phyloP scores from a whole-genome alignment of 2,329 filamentous ascomycete species.

The Dothistroma septosporum region DNA sequence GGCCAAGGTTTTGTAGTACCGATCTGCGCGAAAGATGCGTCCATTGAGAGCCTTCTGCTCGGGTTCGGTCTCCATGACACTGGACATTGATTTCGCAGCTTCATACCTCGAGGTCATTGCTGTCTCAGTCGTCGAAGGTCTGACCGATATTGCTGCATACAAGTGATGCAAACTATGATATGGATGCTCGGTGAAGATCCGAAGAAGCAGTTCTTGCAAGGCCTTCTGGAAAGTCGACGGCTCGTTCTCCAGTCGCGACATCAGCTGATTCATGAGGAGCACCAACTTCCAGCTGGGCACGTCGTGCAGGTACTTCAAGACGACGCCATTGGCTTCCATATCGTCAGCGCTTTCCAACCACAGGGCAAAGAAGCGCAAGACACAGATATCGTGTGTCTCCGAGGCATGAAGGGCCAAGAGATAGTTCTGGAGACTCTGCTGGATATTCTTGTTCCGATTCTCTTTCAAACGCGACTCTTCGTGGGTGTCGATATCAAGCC shows the following conservation, averaged over 20 bases:
- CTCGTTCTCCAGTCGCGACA: constrained; percentile 78
- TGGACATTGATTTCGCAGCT: constrained; percentile 67
- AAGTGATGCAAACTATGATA: constrained; percentile 98
- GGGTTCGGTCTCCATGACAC: constrained; percentile 54
- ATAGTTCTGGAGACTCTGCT: constrained; percentile 88
- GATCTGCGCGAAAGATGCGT: constrained; percentile 69
- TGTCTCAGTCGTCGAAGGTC: constrained; percentile 60
- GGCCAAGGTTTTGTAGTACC: constrained; percentile 60
- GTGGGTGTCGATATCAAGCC: constrained; percentile 83
- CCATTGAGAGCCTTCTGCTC: constrained; percentile 59
- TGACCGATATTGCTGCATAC: constrained; percentile 69
- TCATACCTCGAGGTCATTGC: constrained; percentile 67
- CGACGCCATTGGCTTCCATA: constrained; percentile 70
- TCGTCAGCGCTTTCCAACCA: constrained; percentile 88
- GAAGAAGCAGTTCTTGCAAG: constrained; percentile 68
- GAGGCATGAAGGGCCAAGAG: constrained; percentile 78
- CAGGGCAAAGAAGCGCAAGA: constrained; percentile 84
- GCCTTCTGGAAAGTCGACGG: constrained; percentile 69
- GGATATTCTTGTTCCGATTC: constrained; percentile 76
- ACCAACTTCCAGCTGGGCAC: constrained; percentile 93
- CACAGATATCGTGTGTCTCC: constrained; percentile 83
- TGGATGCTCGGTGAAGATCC: constrained; percentile 87
- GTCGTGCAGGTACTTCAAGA: constrained; percentile 62
- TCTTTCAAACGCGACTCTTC: constrained; percentile 76
- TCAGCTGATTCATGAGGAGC: constrained; percentile 88